Evolutionary conservation across 441 rosid genomes (phyloP).

Genomic region (Rhodomyrtus psidioides): DNA sequence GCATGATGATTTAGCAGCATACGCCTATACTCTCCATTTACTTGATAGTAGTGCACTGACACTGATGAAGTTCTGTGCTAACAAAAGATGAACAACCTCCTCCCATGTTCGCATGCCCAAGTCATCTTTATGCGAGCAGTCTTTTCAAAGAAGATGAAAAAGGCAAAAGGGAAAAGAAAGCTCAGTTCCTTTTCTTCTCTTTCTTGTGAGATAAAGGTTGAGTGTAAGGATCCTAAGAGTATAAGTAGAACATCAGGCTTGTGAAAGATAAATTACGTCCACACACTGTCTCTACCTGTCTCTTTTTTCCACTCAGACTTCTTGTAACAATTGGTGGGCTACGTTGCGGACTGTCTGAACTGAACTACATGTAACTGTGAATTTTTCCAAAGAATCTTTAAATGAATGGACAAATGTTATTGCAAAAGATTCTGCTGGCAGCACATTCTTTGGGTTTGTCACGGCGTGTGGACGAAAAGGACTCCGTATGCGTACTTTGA

Average conservation of each 20-base stretch:
- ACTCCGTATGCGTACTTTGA: background rate
- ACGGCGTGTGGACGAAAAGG: background rate
- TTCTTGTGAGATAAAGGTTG: background rate
- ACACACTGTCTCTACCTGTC: background rate
- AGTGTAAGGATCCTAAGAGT: background rate
- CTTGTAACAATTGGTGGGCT: background rate
- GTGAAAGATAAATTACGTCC: background rate
- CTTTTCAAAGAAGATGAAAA: background rate
- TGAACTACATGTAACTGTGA: background rate
- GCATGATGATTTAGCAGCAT: background rate
- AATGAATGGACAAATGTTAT: background rate
- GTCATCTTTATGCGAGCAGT: background rate
- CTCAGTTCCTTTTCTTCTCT: background rate
- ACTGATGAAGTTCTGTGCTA: background rate
- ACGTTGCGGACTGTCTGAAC: background rate
- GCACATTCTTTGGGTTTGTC: background rate
- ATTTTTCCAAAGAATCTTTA: background rate
- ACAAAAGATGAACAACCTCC: background rate
- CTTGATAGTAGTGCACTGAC: background rate
- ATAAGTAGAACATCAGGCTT: background rate
- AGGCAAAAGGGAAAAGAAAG: background rate
- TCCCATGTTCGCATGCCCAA: background rate
- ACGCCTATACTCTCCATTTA: background rate
- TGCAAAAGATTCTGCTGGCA: background rate
- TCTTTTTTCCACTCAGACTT: background rate